Base-by-base conservation (phyloP, 225 moss, liverwort and hornwort species). In the Sphagnum tenellum region DNA sequence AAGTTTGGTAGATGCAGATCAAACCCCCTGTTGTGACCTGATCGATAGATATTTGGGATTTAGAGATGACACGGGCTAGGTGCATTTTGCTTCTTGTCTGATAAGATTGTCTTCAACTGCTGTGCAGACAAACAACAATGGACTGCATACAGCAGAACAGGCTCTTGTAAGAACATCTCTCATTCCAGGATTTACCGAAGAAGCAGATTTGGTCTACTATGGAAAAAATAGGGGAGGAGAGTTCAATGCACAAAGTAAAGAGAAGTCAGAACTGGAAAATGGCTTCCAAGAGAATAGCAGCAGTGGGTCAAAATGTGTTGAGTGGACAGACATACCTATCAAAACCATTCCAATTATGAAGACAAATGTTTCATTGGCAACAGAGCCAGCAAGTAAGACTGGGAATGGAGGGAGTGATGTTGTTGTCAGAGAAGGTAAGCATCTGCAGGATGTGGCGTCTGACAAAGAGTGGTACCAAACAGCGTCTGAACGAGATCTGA, bases 281-380 rank as follows among this genome's bases (percentile, higher is more conserved):
- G 71, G 64, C 13, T 54, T 68, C 44, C 68, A 44, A 44, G 59
- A 61, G 57, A 64, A 48, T 10, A 69, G 62, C 65, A 66, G 61
- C 67, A 53, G 45, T 44, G 66, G 58, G 9, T 61, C 64, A 9
- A 69, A 65, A 64, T 64, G 71, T 48, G 58, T 71, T 45, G 78
- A 78, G 77, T 81, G 84, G 84, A 57, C 73, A 14, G 74, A 78
- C 49, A 75, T 80, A 66, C 78, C 81, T 46, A 60, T 81, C 62
- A 78, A 81, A 71, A 73, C 67, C 69, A 73, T 78, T 69, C 61
- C 80, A 29, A 66, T 73, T 51, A 76, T 73, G n/a, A 73, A 71
- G 71, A 71, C 75, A 3, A 69, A 75, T 75, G 73, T 66, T 67
- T 73, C 75, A 44, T 56, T 77, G 10, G 61, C 69, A 50, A 56